Base-by-base conservation (phyloP, 164 flowering plant genomes). In the Vitis labrusca region DNA sequence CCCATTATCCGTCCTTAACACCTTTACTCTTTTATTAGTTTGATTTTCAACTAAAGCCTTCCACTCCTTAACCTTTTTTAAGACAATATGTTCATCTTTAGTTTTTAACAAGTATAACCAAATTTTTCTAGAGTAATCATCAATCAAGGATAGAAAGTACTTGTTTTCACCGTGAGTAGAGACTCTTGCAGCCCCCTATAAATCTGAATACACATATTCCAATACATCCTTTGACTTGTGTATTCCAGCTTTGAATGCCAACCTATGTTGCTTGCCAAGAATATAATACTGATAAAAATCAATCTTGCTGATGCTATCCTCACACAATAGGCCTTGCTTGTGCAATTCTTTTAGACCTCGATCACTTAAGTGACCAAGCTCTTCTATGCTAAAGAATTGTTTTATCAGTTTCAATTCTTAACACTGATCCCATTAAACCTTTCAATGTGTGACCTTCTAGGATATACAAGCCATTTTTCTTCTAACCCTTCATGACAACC, bases 281-380 rank as follows among this genome's bases (percentile, higher is more conserved):
- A 71, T 61, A 59, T 65, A 77, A 17, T 77, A 58, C 16, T 77
- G 78, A 71, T 71, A 71, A 15, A 74, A 77, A 3, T 73, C 61
- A n/a, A 73, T 9, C 37, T 62, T 54, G 0, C 59, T 27, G 51
- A 50, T 56, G 4, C 23, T 17, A 49, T 69, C 64, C 3, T 67
- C 30, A n/a, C 29, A 4, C 1, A 70, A 32, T 7, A 73, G 49
- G 15, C 61, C 68, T 1, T 19, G 23, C 23, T 19, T 19, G 23
- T 19, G 23, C 23, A 19, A 19, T 19, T 19, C 23, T 19, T 19
- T 19, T 19, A 19, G 23, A 19, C 23, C 23, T 19, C 23, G 23
- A 19, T 19, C 23, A 19, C 23, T 19, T 19, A 19, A 19, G 23
- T 19, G 23, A 19, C 23, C 23, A 19, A 19, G 23, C 19, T 19